Evolutionary conservation across 768 basidiomycete genomes (phyloP).

Genomic region (Tylopilus plumbeoviolaceoides): DNA sequence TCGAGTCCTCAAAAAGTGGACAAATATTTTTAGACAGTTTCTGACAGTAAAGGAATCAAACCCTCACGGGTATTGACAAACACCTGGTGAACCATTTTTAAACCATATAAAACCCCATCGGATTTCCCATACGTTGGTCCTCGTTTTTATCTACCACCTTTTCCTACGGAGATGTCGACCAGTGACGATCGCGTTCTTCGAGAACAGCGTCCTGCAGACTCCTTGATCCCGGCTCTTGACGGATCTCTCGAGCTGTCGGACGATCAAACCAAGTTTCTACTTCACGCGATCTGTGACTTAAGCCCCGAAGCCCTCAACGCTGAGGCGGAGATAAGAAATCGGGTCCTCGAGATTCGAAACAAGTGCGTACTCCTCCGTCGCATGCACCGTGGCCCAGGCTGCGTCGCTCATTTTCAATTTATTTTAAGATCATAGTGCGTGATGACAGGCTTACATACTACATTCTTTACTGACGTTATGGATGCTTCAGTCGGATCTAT

Average conservation of each 20-base stretch:
- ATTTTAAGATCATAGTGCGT: neutral
- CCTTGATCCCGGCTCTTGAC: constrained; percentile 1
- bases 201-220: constrained; percentile 2
- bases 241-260: neutral
- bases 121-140: no score
- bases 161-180: neutral
- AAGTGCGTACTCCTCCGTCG: neutral
- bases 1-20: no score
- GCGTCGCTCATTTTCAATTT: neutral
- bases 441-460: neutral
- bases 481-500: neutral
- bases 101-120: no score
- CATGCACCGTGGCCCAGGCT: no score
- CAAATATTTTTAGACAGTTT: no score
- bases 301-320: neutral
- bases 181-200: constrained; percentile 1
- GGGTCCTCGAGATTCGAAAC: neutral
- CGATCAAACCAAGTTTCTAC: neutral
- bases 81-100: no score
- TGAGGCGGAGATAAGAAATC: neutral
- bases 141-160: neutral
- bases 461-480: no score
- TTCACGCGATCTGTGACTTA: neutral
- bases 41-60: no score
- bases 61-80: no score